Base-by-base conservation (phyloP, 768 basidiomycete genomes). In the Hortiboletus flavorubellus region DNA sequence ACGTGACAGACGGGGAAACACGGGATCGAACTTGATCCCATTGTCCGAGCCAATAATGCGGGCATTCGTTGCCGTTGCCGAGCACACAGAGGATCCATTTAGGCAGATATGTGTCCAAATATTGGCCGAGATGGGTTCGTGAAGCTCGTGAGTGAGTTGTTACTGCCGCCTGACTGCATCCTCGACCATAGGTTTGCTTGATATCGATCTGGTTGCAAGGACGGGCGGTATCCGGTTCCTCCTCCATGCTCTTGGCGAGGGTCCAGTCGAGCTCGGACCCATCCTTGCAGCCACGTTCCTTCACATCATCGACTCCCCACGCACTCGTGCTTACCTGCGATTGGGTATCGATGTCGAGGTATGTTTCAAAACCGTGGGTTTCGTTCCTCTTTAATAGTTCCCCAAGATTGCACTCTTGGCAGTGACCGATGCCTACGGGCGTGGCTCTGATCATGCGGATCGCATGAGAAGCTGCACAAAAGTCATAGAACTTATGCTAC, bases 301-400 rank as follows among this genome's bases (percentile, higher is more conserved):
- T 49, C 82, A 89, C 56, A 83, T 96, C 31, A 80, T 90, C 23
- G 95, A 98, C 68, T 86, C 83, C 1, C 97, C 97, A 0, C 80
- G 84, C 23, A 91, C 91, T 26, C 78, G 97, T 34, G 80, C 78
- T 15, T 89, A 87, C 68, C 70, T 98, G 29, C 76, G 83, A 48
- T 80, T 93, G 15, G 94, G 94, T 7, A 81, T 83, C 29, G 97
- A 98, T 69, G 74, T 98, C 44, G 97, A 98, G 82, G 93, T 93
- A 61, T 42, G 76, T 63, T 45, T 1, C 21, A n/a, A 38, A 42
- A 16, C 2, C 18, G 37, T 29, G 42, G 30, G 6, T 40, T 51
- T 55, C 30, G 14, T 41, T 42, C 29, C 31, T 8, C 18, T 37
- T 15, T 53, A 53, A 45, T 26, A 18, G 42, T 26, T 38, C 35